Evolutionary conservation across 2,329 filamentous ascomycete genomes (phyloP).

Genomic region (Stemphylium beticola): DNA sequence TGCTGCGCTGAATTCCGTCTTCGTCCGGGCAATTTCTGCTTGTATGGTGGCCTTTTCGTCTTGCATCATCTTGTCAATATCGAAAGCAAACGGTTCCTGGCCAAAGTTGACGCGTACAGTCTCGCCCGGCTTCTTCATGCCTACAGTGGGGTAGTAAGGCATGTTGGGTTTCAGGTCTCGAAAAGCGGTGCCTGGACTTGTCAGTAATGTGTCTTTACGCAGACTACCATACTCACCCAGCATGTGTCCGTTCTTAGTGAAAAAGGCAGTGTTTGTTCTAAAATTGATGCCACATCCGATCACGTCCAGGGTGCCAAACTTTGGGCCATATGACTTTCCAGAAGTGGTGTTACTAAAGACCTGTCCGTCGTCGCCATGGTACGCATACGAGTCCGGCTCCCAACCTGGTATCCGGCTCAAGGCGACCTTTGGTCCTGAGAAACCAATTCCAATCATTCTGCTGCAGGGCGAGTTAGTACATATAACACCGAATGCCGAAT

Average conservation of each 20-base stretch:
- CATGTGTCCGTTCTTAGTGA: conserved; percentile 68
- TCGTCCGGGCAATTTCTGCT: conserved; percentile 37
- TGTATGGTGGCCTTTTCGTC: conserved; percentile 45
- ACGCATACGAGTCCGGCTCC: conserved; percentile 70
- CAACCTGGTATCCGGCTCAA: conserved; percentile 68
- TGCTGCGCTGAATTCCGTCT: conserved; percentile 17
- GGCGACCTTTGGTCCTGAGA: conserved; percentile 64
- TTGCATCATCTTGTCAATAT: conserved; percentile 82
- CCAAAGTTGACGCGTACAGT: conserved; percentile 68
- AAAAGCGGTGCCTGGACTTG: conserved; percentile 69
- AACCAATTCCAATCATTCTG: conserved; percentile 63
- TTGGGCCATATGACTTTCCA: conserved; percentile 65
- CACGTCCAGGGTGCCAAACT: conserved; percentile 64
- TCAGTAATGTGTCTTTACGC: conserved; percentile 16
- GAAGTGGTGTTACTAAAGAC: conserved; percentile 65
- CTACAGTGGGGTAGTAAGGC: conserved; percentile 68
- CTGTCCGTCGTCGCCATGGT: conserved; percentile 70
- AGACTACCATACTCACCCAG: conserved; percentile 54
- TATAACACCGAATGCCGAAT: conserved; percentile 36
- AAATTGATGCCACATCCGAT: conserved; percentile 72
- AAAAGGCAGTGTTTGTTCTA: conserved; percentile 65
- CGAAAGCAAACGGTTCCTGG: conserved; percentile 80
- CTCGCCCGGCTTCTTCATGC: conserved; percentile 69
- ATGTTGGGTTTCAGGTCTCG: conserved; percentile 66
- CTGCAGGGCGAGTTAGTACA: conserved; percentile 32